Evolutionary conservation across 768 basidiomycete species (phyloP).

Genomic region (Suillus occidentalis): DNA sequence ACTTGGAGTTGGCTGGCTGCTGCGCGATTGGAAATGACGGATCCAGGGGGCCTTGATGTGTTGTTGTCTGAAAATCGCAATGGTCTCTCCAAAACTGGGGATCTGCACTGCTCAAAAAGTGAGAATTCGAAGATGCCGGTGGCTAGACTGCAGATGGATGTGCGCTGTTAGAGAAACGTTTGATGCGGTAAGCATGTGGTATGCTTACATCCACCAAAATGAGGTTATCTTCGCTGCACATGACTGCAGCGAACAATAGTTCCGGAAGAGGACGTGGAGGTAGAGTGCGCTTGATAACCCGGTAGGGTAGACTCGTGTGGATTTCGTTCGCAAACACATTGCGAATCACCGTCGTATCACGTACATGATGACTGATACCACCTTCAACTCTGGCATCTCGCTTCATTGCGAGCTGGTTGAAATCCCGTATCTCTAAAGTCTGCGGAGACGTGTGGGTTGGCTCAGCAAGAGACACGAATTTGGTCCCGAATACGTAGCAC

Average conservation of each 20-base stretch:
- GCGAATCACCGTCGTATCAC: conserved; percentile 26
- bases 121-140: conserved; percentile 29
- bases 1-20: neutral
- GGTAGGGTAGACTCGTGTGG: conserved; percentile 48
- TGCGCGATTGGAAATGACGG: neutral
- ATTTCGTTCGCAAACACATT: conserved; percentile 43
- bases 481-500: conserved; percentile 55
- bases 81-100: neutral
- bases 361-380: conserved; percentile 23
- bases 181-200: neutral
- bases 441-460: conserved; percentile 14
- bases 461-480: conserved; percentile 35
- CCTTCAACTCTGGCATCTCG: conserved; percentile 18
- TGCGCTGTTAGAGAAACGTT: neutral
- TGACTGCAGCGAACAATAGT: conserved; percentile 29
- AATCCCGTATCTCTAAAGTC: conserved; percentile 48
- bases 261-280: conserved; percentile 11
- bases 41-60: neutral
- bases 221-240: conserved; percentile 60
- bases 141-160: conserved; percentile 16
- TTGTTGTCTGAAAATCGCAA: neutral
- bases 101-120: conserved; percentile 22
- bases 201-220: conserved; percentile 48
- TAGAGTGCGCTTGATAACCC: conserved; percentile 31
- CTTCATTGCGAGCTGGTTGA: conserved; percentile 44